A percentile compares a stretch with the other conserved stretches of the same genome.
These are phyloP conservation scores for Irpex rosettiformis DNA, from an alignment of 1,284 basidiomycete species.

Conservation along the genomic window DNA sequence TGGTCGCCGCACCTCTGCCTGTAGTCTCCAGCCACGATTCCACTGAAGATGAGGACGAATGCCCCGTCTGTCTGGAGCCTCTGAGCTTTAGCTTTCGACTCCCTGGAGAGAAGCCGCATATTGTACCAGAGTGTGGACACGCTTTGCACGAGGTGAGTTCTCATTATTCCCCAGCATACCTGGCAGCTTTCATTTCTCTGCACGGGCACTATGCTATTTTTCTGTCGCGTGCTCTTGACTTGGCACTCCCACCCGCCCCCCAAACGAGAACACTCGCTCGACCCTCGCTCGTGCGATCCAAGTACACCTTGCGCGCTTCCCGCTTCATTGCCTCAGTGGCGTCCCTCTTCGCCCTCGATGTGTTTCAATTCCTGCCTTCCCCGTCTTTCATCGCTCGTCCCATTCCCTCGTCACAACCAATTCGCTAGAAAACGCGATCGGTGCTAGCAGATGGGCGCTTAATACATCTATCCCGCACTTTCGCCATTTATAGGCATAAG, in stretches of 20 bases:
- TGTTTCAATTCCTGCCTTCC: not conserved
- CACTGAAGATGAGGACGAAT: constrained; percentile 76
- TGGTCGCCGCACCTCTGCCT: constrained; percentile 60
- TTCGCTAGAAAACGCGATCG: not conserved
- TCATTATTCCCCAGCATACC: not conserved
- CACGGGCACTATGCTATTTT: not conserved
- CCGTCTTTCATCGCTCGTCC: not conserved
- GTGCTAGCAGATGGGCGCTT: constrained; percentile 1
- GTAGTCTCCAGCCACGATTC: constrained; percentile 62
- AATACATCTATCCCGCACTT: not conserved
- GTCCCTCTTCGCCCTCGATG: not conserved
- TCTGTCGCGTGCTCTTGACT: not conserved
- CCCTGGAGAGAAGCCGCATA: constrained; percentile 94
- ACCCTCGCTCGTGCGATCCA: not conserved
- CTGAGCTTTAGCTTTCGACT: constrained; percentile 84
- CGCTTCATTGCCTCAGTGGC: not conserved
- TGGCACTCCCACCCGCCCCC: not conserved
- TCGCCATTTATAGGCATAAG: not conserved
- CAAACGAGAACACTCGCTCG: not conserved
- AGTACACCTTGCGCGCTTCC: not conserved
- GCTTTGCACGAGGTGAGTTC: constrained; percentile 83
- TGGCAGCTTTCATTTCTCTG: not conserved
- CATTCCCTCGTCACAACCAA: not conserved
- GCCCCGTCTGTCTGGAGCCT: constrained; percentile 89
- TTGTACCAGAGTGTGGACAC: constrained; percentile 97